Conservation (phyloP, 331 rosid species). For the Malus hybrid region DNA sequence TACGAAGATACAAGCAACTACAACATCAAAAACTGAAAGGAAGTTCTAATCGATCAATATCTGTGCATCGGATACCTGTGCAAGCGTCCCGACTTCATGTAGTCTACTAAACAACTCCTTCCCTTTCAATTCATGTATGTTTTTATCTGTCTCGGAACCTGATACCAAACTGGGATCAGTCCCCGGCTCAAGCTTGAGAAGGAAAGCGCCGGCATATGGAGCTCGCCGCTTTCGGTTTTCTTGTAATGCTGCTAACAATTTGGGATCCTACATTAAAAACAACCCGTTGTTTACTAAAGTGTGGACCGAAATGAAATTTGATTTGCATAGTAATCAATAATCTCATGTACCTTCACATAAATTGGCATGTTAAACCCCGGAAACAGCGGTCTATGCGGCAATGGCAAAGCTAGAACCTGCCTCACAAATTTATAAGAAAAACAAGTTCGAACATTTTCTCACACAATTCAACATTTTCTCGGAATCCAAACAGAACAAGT, state of each 20-base stretch:
- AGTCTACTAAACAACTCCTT: constrained; percentile 77
- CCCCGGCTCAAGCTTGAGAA: constrained; percentile 75
- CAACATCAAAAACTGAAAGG: background rate
- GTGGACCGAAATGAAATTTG: background rate
- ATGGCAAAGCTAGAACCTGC: constrained; percentile 95
- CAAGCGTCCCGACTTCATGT: constrained; percentile 98
- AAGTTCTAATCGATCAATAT: constrained; percentile 3
- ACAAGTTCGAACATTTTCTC: background rate
- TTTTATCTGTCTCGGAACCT: constrained; percentile 68
- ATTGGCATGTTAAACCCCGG: constrained; percentile 99
- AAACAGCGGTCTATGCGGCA: constrained; percentile 89
- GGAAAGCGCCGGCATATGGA: constrained; percentile 98
- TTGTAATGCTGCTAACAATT: constrained; percentile 81
- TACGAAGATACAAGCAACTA: constrained; percentile 3
- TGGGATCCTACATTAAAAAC: constrained; percentile 63
- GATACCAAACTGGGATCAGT: constrained; percentile 61
- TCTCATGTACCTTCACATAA: constrained; percentile 67
- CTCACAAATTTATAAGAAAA: constrained; percentile 2
- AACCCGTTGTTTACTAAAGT: background rate
- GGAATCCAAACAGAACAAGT: background rate
- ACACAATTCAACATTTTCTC: background rate
- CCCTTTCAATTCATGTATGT: constrained; percentile 56
- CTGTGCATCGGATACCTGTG: constrained; percentile 43
- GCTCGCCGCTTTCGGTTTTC: constrained; percentile 83
- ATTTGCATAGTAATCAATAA: background rate